Percentiles rank a stretch among this genome's conserved stretches.
phyloP scores from a whole-genome alignment of 805 yeast species.

The Barnettozyma salicaria region DNA sequence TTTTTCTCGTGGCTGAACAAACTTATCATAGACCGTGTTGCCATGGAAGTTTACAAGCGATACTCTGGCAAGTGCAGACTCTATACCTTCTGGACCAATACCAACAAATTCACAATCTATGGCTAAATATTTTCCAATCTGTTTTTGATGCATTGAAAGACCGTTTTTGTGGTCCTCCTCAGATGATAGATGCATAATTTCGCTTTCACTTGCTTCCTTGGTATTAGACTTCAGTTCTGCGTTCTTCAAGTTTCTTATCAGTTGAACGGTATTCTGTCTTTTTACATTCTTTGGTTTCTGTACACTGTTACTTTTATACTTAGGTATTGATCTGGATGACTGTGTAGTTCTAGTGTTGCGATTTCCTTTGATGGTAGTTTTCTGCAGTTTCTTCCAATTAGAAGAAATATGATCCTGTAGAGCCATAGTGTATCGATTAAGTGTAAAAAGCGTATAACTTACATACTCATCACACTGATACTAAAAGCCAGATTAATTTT shows the following conservation, averaged over 20 bases:
- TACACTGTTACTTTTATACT: background rate
- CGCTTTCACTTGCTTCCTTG: conserved; percentile 19
- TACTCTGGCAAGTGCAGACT: conserved; percentile 76
- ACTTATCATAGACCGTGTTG: conserved; percentile 60
- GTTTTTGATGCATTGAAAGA: conserved; percentile 30
- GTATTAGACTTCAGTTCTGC: conserved; percentile 18
- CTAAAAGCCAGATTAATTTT: background rate
- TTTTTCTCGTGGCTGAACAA: conserved; percentile 64
- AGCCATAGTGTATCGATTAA: conserved; percentile 6
- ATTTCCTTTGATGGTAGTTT: conserved; percentile 1
- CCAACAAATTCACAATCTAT: conserved; percentile 96
- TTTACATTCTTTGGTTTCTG: background rate
- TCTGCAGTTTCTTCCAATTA: conserved; percentile 10
- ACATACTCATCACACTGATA: background rate
- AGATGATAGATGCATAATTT: conserved; percentile 19
- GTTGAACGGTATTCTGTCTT: conserved; percentile 8
- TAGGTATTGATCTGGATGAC: background rate
- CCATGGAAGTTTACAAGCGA: conserved; percentile 85
- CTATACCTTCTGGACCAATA: conserved; percentile 65
- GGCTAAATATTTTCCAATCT: conserved; percentile 69
- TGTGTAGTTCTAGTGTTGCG: background rate
- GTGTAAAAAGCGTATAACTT: background rate
- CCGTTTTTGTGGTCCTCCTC: conserved; percentile 4
- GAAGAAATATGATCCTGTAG: conserved; percentile 10
- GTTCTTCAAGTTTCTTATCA: conserved; percentile 6